Evolutionary conservation across 2,329 filamentous ascomycete genomes (phyloP).

Genomic region (Xylariaceae sp.): DNA sequence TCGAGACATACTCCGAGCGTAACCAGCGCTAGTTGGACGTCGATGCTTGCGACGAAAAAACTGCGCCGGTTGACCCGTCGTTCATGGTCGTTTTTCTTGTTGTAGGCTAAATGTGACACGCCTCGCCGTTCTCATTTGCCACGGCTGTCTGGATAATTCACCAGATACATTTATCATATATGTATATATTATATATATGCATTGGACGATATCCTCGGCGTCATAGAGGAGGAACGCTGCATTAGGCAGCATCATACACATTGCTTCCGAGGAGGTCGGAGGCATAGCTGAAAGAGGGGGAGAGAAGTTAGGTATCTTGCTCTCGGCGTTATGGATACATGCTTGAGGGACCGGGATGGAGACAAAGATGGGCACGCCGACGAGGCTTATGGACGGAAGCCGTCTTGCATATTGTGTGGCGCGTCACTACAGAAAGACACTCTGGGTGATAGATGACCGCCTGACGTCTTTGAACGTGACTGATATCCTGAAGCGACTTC

Average conservation of each 20-base stretch:
- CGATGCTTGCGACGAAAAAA: constrained; percentile 67
- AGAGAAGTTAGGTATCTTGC: constrained; percentile 21
- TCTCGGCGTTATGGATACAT: constrained; percentile 27
- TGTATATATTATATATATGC: constrained; percentile 11
- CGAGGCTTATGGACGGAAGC: constrained; percentile 14
- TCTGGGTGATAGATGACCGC: not conserved
- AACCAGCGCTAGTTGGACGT: constrained; percentile 95
- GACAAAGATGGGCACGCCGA: constrained; percentile 18
- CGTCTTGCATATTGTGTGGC: constrained; percentile 15
- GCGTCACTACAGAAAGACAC: constrained; percentile 13
- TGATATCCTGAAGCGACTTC: not conserved
- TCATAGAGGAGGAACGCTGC: constrained; percentile 15
- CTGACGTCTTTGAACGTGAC: not conserved
- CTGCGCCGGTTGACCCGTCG: too few species aligned
- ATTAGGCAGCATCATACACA: constrained; percentile 25
- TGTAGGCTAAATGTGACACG: not conserved
- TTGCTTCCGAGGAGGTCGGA: constrained; percentile 13
- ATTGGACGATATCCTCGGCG: constrained; percentile 23
- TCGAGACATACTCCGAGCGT: constrained; percentile 92
- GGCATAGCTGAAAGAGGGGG: constrained; percentile 9
- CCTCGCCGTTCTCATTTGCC: constrained; percentile 25
- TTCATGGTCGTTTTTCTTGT: too few species aligned
- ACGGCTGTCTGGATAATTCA: constrained; percentile 1
- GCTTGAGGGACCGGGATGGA: constrained; percentile 22
- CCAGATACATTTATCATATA: constrained; percentile 8